Conservation (phyloP, 129 eudicot genomes). For the Sambucus nigra region DNA sequence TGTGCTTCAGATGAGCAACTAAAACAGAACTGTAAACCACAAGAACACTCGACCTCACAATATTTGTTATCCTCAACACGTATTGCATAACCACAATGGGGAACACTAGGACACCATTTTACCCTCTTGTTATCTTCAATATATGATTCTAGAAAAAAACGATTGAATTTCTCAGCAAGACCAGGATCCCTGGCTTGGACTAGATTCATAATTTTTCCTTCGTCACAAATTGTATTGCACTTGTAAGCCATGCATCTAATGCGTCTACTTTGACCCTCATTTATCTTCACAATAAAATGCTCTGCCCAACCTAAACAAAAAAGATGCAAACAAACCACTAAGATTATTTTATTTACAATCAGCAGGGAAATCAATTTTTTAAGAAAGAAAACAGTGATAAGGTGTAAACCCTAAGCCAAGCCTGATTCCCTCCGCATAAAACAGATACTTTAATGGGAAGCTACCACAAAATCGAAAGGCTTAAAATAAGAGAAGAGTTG, state of each 20-base stretch:
- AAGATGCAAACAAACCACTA: neutral
- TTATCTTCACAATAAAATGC: slow-evolving; percentile 6
- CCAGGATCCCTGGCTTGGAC: neutral
- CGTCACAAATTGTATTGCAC: slow-evolving; percentile 8
- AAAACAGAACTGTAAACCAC: slow-evolving; percentile 3
- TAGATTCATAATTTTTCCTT: neutral
- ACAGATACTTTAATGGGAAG: neutral
- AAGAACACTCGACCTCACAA: slow-evolving; percentile 8
- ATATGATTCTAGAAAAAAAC: slow-evolving; percentile 2
- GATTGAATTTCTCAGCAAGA: slow-evolving; percentile 6
- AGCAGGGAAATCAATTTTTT: neutral
- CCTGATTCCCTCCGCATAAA: neutral
- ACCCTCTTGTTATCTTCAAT: slow-evolving; percentile 4
- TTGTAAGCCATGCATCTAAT: slow-evolving; percentile 4
- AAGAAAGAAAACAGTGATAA: neutral
- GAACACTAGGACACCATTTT: slow-evolving; percentile 7
- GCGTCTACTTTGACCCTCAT: slow-evolving; percentile 8
- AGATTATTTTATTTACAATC: neutral
- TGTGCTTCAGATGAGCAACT: slow-evolving; percentile 5
- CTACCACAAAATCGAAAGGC: neutral
- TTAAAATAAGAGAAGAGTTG: too few relatives aligned
- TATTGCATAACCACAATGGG: slow-evolving; percentile 4
- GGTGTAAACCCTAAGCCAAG: neutral
- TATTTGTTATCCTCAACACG: neutral
- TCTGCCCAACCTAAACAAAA: slow-evolving; percentile 5